These are phyloP conservation scores for Talaromyces wortmannii DNA, from an alignment of 495 filamentous ascomycete species.

Conservation along the genomic window DNA sequence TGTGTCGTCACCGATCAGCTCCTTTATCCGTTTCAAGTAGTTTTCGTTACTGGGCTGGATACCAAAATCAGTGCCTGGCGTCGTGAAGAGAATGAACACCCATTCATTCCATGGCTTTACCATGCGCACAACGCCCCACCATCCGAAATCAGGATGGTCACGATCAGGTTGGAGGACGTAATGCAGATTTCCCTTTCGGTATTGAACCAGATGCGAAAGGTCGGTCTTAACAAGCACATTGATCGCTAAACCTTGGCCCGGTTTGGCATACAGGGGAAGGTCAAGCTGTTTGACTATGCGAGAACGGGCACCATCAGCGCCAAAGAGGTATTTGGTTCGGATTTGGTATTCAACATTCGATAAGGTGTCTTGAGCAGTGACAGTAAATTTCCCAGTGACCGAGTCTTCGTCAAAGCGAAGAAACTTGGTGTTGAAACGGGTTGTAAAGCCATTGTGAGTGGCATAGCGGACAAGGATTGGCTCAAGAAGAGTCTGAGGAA, in stretches of 20 bases:
- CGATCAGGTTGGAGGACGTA: slow-evolving; percentile 46
- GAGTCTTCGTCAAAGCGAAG: slow-evolving; percentile 15
- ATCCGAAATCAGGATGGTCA: slow-evolving; percentile 31
- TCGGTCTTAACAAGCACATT: slow-evolving; percentile 48
- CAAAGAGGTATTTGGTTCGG: slow-evolving; percentile 47
- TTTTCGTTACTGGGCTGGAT: slow-evolving; percentile 29
- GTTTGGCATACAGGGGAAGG: slow-evolving; percentile 42
- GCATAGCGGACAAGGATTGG: slow-evolving; percentile 42
- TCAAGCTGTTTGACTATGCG: slow-evolving; percentile 40
- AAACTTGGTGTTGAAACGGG: slow-evolving; percentile 37
- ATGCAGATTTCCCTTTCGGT: slow-evolving; percentile 49
- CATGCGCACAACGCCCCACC: slow-evolving; percentile 38
- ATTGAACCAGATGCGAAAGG: slow-evolving; percentile 38
- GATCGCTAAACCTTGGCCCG: slow-evolving; percentile 46
- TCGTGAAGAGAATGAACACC: slow-evolving; percentile 46
- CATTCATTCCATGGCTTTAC: slow-evolving; percentile 51
- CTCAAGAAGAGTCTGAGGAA: slow-evolving; percentile 46
- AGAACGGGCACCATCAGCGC: slow-evolving; percentile 49
- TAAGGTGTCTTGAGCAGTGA: slow-evolving; percentile 31
- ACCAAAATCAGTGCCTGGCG: slow-evolving; percentile 21
- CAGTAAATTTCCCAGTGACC: slow-evolving; percentile 19
- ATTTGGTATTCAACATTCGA: slow-evolving; percentile 32
- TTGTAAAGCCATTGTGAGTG: slow-evolving; percentile 27
- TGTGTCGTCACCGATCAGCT: slow-evolving; percentile 46
- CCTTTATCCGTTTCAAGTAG: slow-evolving; percentile 30